Evolutionary conservation across 2,329 filamentous ascomycete species (phyloP), one percentile per base, ranked within the genome.

Genomic region (Phialocephala sp.): DNA sequence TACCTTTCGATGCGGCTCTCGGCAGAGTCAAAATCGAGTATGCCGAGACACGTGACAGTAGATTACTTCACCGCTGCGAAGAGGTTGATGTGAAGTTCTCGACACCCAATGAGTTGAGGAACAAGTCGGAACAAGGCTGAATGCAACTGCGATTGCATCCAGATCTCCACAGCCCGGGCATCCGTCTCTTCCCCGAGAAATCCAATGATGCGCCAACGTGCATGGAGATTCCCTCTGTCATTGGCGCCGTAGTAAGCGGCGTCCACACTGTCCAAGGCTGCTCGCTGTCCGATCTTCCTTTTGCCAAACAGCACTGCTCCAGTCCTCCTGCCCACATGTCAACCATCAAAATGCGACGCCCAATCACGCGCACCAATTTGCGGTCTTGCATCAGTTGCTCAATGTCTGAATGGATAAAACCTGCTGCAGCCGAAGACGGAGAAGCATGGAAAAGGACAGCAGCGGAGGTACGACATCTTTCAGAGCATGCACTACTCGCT

Each of bases 241-340:
- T 37, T 57, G 32, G 32, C 14, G 12, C 27, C 8, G 12, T 36
- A 8, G 12, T 27, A 6, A 24, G 35, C 24, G 35, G 35, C 14
- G 24, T 18, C 14, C 12, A 12, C 22, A 12, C 24, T 24, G 11
- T 56, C 27, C 27, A 8, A 24, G 4, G 36, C 24, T 5, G 37
- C 15, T 32, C 8, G 8, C 22, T 52, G 36, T 27, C 35, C 43
- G 22, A 66, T 59, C 35, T 45, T 50, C 14, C 27, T 37, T 64
- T 39, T 39, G 22, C 37, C 27, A 45, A 59, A 59, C 37, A 36
- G 20, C 50, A 59, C 12, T 52, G 32, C 59, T 62, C 64, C 64
- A 66, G 56, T 62, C 41, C 59, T 20, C 56, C 27, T n/a, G 52
- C 59, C 63, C 64, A 66, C 64, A 62, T 62, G 64, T 57, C 41